A percentile compares a stretch with the other conserved stretches of the same genome.
Evolutionary conservation across 176 grass and related monocot genomes (phyloP).

Genomic region (Bolboschoenus planiculmis): DNA sequence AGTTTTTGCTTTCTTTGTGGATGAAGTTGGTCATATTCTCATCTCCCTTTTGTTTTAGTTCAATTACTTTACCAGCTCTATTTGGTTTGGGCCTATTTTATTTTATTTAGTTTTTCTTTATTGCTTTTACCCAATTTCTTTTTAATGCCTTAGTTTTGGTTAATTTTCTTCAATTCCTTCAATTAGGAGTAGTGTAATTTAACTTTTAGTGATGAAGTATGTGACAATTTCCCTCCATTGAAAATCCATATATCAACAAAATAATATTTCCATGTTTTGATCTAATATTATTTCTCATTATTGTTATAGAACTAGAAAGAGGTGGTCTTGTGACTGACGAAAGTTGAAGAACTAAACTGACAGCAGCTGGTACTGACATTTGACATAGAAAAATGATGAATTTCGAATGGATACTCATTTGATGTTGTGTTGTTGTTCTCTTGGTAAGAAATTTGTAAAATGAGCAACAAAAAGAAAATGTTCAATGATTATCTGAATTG

Average conservation of each 20-base stretch:
- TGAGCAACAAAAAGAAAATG: background rate
- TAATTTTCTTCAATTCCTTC: background rate
- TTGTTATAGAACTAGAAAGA: background rate
- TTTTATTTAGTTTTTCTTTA: background rate
- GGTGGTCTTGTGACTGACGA: background rate
- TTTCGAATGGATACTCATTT: background rate
- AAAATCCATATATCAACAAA: background rate
- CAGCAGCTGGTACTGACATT: background rate
- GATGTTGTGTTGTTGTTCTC: background rate
- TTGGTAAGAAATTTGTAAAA: background rate
- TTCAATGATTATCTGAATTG: background rate
- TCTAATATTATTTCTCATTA: background rate
- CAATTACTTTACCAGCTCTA: background rate
- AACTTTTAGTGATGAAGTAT: background rate
- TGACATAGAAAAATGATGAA: background rate
- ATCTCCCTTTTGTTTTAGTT: background rate
- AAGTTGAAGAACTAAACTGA: background rate
- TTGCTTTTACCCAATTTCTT: background rate
- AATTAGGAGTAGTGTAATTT: background rate
- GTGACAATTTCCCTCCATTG: background rate
- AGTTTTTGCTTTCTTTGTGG: background rate
- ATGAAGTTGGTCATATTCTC: background rate
- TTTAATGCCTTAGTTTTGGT: background rate
- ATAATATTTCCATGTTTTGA: background rate
- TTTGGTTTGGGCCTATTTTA: background rate